phyloP scores from a whole-genome alignment of 2,329 filamentous ascomycete species.

The Aureobasidium sp. region DNA sequence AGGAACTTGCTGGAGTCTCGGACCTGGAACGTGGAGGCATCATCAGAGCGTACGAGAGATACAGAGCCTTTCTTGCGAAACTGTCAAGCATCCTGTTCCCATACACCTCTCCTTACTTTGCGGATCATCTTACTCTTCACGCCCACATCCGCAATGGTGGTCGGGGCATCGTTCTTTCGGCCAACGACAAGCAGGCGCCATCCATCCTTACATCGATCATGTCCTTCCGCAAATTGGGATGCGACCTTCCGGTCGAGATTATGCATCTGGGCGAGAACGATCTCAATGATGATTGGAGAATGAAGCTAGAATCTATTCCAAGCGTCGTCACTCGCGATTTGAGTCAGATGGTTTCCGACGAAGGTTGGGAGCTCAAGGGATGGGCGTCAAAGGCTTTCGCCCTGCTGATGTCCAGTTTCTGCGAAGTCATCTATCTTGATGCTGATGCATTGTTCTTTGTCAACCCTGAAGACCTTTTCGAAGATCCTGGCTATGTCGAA shows the following conservation, averaged over 20 bases:
- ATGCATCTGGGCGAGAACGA: constrained; percentile 38
- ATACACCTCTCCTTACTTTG: constrained; percentile 35
- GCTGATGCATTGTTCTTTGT: constrained; percentile 37
- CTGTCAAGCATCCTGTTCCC: constrained; percentile 33
- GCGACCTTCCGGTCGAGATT: constrained; percentile 31
- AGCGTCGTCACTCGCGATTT: constrained; percentile 38
- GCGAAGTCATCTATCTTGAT: constrained; percentile 40
- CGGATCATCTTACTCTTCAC: constrained; percentile 37
- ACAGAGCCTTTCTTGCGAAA: constrained; percentile 32
- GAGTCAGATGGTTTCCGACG: constrained; percentile 36
- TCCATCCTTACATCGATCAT: constrained; percentile 37
- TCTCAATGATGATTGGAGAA: constrained; percentile 35
- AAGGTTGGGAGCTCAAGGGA: constrained; percentile 37
- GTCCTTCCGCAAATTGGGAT: constrained; percentile 30
- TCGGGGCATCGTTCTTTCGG: constrained; percentile 37
- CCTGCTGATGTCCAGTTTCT: constrained; percentile 39
- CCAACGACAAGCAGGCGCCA: constrained; percentile 35
- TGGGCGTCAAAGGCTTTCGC: constrained; percentile 42
- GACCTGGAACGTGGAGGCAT: constrained; percentile 24
- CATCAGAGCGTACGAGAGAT: constrained; percentile 34
- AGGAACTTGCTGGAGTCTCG: constrained; percentile 17
- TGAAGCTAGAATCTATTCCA: constrained; percentile 34
- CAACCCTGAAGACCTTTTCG: constrained; percentile 35
- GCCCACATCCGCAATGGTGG: constrained; percentile 34
- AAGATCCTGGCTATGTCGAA: constrained; percentile 32